Base-by-base conservation (phyloP, 306 rosid species). In the Ammopiptanthus mongolicus region DNA sequence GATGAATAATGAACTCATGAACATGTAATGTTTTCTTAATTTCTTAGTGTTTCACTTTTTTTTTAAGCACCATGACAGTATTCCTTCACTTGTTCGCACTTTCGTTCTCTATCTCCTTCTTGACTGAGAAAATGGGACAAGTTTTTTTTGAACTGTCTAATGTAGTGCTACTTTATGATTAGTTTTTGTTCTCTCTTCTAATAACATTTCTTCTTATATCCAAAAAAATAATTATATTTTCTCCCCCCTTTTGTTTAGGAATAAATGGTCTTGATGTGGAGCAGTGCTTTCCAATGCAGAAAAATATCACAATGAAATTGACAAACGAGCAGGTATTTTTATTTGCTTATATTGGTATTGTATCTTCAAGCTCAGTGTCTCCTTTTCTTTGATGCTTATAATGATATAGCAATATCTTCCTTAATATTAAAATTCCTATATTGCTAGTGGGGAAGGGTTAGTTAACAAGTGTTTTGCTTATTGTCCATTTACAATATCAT, bases 241-340 rank as follows among this genome's bases (percentile, higher is more conserved):
- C 2, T 68, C 23, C 46, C 60, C 75, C 83, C 0, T 0, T 73
- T 80, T 50, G 41, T 29, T 52, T 15, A 74, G 96, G 88, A 73
- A 62, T 87, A 65, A 88, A 89, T 82, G 85, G 90, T 78, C 88
- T 84, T 83, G 90, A 80, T 78, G 76, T 81, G 67, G 97, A 92
- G 77, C 97, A 87, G 70, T 95, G 99, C 85, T 95, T 88, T 85
- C 91, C 88, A 28, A 87, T 95, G 99, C 89, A 81, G 86, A 84
- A 83, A 84, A 82, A 85, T n/a, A 82, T 92, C 80, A 84, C 88
- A 3, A 56, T 92, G 73, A 86, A 79, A 66, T 78, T 95, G 83
- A 89, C 97, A 34, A 90, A 90, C 21, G 98, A 92, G 52, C 90
- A 90, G 97, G 99, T 94, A 82, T 52, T 55, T 34, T 37, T 62